These are phyloP conservation scores for Leccinum fallax DNA, from an alignment of 1,284 basidiomycete species.

Conservation along the genomic window DNA sequence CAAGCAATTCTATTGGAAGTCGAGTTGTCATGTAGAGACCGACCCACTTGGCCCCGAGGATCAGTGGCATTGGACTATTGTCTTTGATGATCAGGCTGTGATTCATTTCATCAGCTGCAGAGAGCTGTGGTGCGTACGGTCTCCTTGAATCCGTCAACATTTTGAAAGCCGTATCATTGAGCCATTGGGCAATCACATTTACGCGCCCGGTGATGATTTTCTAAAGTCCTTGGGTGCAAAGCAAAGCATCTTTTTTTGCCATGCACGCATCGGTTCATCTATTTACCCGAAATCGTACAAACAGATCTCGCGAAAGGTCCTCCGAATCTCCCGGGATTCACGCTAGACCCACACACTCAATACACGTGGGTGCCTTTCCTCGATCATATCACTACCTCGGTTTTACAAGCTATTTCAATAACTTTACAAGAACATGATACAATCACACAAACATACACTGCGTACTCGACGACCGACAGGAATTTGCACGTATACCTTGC, in stretches of 20 bases:
- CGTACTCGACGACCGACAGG: background rate
- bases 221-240: background rate
- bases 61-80: background rate
- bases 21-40: background rate
- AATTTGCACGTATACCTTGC: too few species aligned
- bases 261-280: background rate
- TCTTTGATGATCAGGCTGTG: background rate
- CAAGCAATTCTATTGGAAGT: background rate
- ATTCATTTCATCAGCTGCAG: background rate
- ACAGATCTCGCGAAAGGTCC: background rate
- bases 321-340: slow-evolving; percentile 5
- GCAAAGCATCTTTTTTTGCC: background rate
- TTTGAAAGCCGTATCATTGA: background rate
- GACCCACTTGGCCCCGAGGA: background rate
- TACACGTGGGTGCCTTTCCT: background rate
- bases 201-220: too few species aligned
- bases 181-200: background rate
- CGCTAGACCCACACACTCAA: background rate
- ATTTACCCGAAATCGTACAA: background rate
- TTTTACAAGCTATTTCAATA: background rate
- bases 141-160: background rate
- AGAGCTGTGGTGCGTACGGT: background rate
- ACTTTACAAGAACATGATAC: background rate
- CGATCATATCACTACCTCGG: background rate
- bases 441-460: background rate